Evolutionary conservation across 371 early-diverging fungal genomes (phyloP).

Genomic region (Circinella umbellata): DNA sequence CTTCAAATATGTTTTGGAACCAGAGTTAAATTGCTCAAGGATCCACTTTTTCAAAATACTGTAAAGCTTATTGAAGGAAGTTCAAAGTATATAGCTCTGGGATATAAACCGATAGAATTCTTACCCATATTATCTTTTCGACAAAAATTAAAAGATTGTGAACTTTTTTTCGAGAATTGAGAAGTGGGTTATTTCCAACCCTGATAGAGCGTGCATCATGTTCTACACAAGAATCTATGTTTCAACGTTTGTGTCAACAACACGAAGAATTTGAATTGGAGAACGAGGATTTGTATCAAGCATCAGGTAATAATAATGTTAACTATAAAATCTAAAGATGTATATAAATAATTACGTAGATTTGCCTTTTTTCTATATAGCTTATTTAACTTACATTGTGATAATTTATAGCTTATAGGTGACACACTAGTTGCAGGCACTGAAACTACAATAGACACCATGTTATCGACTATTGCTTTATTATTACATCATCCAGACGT

Average conservation of each 20-base stretch:
- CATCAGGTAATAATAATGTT: neutral
- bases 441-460: constrained; percentile 6
- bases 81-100: too few species aligned
- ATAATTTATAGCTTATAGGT: neutral
- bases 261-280: constrained; percentile 13
- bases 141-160: neutral
- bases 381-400: too few species aligned
- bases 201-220: neutral
- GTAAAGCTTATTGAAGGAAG: neutral
- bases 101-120: neutral
- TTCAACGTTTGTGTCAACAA: constrained; percentile 22
- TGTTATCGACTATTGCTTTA: constrained; percentile 17
- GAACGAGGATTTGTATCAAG: constrained; percentile 10
- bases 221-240: constrained; percentile 11
- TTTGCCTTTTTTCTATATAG: too few species aligned
- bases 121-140: neutral
- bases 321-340: too few species aligned
- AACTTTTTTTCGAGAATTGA: too few species aligned
- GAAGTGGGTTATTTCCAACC: neutral
- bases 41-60: neutral
- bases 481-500: constrained; percentile 18
- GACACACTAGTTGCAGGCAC: constrained; percentile 11
- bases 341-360: too few species aligned
- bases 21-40: neutral
- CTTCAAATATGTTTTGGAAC: constrained; percentile 11